These are phyloP conservation scores for Trichomonas tenax DNA, from an alignment of 208 protist species.

Conservation along the genomic window DNA sequence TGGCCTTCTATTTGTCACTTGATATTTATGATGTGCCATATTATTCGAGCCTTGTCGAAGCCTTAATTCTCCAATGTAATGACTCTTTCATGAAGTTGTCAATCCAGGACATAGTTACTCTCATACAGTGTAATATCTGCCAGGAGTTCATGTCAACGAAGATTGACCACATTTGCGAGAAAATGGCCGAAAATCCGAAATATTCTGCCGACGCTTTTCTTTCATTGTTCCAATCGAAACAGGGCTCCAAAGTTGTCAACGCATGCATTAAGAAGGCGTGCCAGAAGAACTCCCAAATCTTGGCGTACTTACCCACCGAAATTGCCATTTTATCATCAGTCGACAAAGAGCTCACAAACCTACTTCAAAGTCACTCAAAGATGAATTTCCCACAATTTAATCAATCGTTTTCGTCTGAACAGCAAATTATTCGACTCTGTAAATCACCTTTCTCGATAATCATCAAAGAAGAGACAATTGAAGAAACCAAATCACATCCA, in stretches of 20 bases:
- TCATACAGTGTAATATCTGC: neutral
- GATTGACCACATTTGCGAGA: neutral
- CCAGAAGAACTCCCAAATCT: neutral
- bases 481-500: neutral
- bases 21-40: neutral
- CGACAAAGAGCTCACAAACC: neutral
- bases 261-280: neutral
- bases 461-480: neutral
- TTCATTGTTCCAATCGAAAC: neutral
- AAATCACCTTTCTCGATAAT: neutral
- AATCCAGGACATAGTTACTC: neutral
- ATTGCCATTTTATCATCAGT: neutral
- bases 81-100: neutral
- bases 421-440: neutral
- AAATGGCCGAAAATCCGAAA: neutral
- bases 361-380: neutral
- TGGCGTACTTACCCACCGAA: neutral
- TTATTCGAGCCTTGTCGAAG: neutral
- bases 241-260: neutral
- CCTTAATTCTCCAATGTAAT: neutral
- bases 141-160: neutral
- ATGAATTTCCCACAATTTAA: neutral
- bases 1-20: neutral
- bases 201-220: neutral
- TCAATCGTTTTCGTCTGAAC: neutral